A percentile compares a stretch with the other conserved stretches of the same genome.
These are phyloP conservation scores for Hypsizygus marmoreus DNA, from an alignment of 768 basidiomycete genomes.

Conservation along the genomic window DNA sequence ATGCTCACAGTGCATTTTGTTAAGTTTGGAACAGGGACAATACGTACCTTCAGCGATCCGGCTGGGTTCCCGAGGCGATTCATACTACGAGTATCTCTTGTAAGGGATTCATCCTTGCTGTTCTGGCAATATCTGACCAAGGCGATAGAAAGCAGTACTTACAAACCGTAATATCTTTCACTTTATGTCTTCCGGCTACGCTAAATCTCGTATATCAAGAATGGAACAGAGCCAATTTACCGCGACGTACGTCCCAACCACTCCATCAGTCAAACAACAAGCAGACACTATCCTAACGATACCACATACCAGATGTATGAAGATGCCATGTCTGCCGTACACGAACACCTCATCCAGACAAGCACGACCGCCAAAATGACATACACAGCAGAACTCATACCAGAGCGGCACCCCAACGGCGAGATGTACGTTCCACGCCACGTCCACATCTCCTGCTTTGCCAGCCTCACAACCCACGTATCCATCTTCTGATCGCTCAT, in stretches of 20 bases:
- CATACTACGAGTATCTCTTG: conserved; percentile 91
- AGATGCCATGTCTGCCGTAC: conserved; percentile 80
- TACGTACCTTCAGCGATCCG: conserved; percentile 73
- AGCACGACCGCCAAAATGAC: conserved; percentile 60
- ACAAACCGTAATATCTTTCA: conserved; percentile 59
- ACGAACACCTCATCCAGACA: conserved; percentile 68
- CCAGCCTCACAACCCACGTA: neutral
- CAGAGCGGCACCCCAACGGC: conserved; percentile 44
- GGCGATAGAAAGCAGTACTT: conserved; percentile 81
- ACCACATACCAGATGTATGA: conserved; percentile 99
- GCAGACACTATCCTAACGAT: too few relatives aligned
- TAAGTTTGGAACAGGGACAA: conserved; percentile 40
- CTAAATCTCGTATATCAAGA: conserved; percentile 37
- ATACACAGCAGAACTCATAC: conserved; percentile 83
- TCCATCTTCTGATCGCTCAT: neutral
- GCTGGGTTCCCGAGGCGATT: conserved; percentile 90
- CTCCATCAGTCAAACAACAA: too few relatives aligned
- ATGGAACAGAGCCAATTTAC: conserved; percentile 75
- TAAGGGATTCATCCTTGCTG: conserved; percentile 28
- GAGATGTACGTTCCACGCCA: conserved; percentile 39
- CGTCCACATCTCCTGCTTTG: neutral
- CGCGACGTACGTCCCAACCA: conserved; percentile 55
- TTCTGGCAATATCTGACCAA: conserved; percentile 2
- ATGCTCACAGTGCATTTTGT: neutral
- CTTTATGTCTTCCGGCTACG: neutral